Conservation (phyloP, 164 flowering plant genomes). For the Umbilicus rupestris region DNA sequence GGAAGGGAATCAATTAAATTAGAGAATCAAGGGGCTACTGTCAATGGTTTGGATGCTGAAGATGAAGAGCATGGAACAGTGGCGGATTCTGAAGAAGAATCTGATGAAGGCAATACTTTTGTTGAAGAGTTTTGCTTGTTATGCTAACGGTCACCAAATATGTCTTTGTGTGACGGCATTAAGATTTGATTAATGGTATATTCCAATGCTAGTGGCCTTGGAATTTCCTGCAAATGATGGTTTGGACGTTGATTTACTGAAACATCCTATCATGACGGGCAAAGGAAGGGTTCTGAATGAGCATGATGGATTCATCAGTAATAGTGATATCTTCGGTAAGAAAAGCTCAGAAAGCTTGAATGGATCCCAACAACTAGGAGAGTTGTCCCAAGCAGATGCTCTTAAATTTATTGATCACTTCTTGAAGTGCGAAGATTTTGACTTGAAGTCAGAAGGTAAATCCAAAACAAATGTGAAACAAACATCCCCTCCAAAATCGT, state of each 20-base stretch:
- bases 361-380: constrained; percentile 59
- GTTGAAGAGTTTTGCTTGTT: background rate
- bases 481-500: constrained; percentile 25
- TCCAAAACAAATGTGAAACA: constrained; percentile 13
- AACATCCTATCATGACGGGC: background rate
- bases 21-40: background rate
- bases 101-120: background rate
- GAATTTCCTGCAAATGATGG: background rate
- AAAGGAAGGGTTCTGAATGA: background rate
- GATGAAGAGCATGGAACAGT: background rate
- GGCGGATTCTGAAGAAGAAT: constrained; percentile 3
- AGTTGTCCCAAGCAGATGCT: constrained; percentile 58
- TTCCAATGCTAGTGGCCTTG: background rate
- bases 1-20: background rate
- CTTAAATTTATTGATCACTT: constrained; percentile 56
- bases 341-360: constrained; percentile 41
- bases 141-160: background rate
- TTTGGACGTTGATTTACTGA: background rate
- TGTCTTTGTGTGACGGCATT: background rate
- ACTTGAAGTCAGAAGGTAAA: constrained; percentile 19
- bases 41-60: background rate
- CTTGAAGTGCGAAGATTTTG: constrained; percentile 25
- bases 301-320: constrained; percentile 5
- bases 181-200: background rate
- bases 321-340: constrained; percentile 9